Percentiles rank a stretch among this genome's conserved stretches.
phyloP scores from a whole-genome alignment of 345 rosid genomes.

The Boechera retrofracta region DNA sequence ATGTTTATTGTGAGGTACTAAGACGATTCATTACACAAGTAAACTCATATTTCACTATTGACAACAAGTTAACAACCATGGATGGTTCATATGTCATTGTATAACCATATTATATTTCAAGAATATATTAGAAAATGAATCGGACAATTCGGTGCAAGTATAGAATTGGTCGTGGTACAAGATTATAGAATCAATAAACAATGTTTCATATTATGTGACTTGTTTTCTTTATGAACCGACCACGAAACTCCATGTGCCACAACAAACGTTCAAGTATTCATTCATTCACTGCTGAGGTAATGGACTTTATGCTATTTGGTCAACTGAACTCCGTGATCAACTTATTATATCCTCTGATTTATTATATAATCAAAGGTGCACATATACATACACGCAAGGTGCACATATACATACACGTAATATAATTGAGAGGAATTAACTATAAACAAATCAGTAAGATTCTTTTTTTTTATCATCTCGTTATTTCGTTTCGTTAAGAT shows the following conservation, averaged over 20 bases:
- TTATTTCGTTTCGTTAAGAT: background rate
- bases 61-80: slow-evolving; percentile 19
- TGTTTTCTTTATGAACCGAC: slow-evolving; percentile 36
- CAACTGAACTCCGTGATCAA: slow-evolving; percentile 16
- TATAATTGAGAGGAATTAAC: background rate
- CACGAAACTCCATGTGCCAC: slow-evolving; percentile 36
- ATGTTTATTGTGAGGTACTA: slow-evolving; percentile 6
- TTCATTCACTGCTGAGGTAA: slow-evolving; percentile 11
- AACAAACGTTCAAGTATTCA: slow-evolving; percentile 20
- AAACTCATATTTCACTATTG: slow-evolving; percentile 24
- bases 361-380: background rate
- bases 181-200: slow-evolving; percentile 6
- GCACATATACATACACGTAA: slow-evolving; percentile 4
- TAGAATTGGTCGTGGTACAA: slow-evolving; percentile 9
- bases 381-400: too few relatives aligned
- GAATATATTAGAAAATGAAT: background rate
- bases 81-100: slow-evolving; percentile 37
- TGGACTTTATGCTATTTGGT: slow-evolving; percentile 27
- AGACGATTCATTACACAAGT: slow-evolving; percentile 33
- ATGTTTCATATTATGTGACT: slow-evolving; percentile 24
- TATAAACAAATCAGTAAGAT: slow-evolving; percentile 1
- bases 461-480: background rate
- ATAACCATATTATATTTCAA: background rate
- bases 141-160: background rate
- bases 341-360: too few relatives aligned